Conservation (phyloP, 352 stramenopile genomes). For the Pythium pyrilobum region DNA sequence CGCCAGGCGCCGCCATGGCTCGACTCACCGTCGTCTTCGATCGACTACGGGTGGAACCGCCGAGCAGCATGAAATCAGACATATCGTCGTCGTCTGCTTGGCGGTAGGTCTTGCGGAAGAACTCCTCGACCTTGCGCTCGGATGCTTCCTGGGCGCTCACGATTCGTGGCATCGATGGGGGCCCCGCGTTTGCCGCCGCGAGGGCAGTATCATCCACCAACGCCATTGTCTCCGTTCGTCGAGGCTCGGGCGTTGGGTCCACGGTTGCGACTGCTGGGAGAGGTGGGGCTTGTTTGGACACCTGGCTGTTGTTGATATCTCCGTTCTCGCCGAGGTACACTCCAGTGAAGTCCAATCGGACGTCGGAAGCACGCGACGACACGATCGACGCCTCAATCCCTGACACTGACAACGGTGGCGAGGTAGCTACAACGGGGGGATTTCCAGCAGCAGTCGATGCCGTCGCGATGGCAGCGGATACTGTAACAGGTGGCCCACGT, state of each 20-base stretch:
- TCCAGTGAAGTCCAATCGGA: conserved; percentile 44
- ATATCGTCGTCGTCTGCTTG: conserved; percentile 20
- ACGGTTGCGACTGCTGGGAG: too few relatives aligned
- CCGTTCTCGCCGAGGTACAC: conserved; percentile 31
- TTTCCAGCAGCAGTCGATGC: background rate
- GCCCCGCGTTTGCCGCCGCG: background rate
- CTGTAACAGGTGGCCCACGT: background rate
- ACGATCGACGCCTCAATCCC: conserved; percentile 20
- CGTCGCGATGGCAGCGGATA: background rate
- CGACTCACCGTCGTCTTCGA: conserved; percentile 7
- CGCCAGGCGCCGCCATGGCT: background rate
- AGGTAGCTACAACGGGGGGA: background rate
- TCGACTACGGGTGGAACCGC: background rate
- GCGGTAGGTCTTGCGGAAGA: conserved; percentile 33
- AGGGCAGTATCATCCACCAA: background rate
- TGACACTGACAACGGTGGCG: background rate
- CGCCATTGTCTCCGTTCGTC: background rate
- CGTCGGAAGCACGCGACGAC: conserved; percentile 21
- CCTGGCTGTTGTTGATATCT: background rate
- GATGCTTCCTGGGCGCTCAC: conserved; percentile 37
- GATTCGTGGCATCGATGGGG: conserved; percentile 25
- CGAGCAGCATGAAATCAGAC: conserved; percentile 12
- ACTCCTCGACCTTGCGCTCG: conserved; percentile 42
- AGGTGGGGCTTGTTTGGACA: background rate
- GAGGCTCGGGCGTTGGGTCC: too few relatives aligned